A percentile compares a stretch with the other conserved stretches of the same genome.
phyloP scores from a whole-genome alignment of 306 rosid species.

The Quercus aquifolioides region DNA sequence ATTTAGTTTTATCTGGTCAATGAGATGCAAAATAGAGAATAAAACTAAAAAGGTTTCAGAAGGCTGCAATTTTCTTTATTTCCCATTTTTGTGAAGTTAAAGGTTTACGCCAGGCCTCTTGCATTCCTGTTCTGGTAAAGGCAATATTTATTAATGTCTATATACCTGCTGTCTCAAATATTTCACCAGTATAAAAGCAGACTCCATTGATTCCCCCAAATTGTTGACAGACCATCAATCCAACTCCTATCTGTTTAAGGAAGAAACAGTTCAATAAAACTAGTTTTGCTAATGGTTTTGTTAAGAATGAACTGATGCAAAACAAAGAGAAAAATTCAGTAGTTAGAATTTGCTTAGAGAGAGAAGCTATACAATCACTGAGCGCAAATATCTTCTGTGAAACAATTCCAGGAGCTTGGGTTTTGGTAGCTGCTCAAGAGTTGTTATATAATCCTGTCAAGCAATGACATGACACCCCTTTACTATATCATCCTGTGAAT shows the following conservation, averaged over 20 bases:
- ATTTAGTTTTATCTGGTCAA: background rate
- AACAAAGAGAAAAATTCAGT: background rate
- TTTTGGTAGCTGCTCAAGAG: constrained; percentile 70
- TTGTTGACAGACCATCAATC: constrained; percentile 91
- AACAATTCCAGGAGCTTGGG: constrained; percentile 73
- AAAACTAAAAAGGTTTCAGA: background rate
- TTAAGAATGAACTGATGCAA: background rate
- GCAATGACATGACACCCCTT: constrained; percentile 4
- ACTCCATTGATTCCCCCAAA: constrained; percentile 88
- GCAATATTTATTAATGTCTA: background rate
- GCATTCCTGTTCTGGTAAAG: background rate
- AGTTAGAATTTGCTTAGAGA: background rate
- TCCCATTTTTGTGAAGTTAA: background rate
- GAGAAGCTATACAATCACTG: constrained; percentile 24
- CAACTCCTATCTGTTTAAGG: constrained; percentile 68
- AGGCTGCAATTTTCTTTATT: background rate
- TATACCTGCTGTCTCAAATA: constrained; percentile 80
- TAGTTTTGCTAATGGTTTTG: background rate
- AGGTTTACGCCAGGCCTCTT: background rate
- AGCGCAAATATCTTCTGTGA: constrained; percentile 66
- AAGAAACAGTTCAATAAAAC: background rate
- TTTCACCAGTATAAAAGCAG: constrained; percentile 70
- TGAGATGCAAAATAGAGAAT: background rate
- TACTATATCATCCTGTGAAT: constrained; percentile 1
- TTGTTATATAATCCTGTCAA: constrained; percentile 66